Evolutionary conservation across 257 asterid genomes (phyloP).

Genomic region (Ophiorrhiza pumila): DNA sequence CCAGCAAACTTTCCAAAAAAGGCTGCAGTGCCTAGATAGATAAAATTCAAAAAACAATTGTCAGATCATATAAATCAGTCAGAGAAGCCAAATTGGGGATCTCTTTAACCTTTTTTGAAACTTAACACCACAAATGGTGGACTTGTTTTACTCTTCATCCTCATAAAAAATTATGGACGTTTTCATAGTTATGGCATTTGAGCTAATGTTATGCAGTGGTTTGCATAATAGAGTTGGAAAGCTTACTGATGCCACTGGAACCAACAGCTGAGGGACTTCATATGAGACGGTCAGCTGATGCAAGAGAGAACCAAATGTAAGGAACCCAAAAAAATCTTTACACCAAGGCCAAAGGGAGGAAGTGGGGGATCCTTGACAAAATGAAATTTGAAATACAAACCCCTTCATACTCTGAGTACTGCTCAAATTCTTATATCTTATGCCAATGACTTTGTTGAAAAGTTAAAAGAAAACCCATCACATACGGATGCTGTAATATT

Average conservation of each 20-base stretch:
- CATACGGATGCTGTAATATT: background rate
- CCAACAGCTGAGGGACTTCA: constrained; percentile 83
- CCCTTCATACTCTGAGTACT: background rate
- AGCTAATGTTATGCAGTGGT: background rate
- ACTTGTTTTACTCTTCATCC: background rate
- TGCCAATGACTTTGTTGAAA: background rate
- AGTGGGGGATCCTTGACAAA: background rate
- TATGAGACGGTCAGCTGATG: constrained; percentile 91
- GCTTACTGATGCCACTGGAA: constrained; percentile 93
- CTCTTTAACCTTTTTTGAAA: background rate
- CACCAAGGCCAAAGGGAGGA: background rate
- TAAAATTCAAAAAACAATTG: background rate
- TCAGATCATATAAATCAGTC: background rate
- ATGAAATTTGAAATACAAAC: background rate
- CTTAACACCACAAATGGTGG: background rate
- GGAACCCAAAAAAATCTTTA: constrained; percentile 2
- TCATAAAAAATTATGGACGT: background rate
- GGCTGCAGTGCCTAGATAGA: constrained; percentile 72
- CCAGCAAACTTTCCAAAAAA: constrained; percentile 68
- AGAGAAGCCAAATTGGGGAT: background rate
- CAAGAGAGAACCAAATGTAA: constrained; percentile 18
- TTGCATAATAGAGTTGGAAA: constrained; percentile 3
- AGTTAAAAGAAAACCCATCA: background rate
- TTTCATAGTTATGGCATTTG: background rate
- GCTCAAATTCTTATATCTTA: background rate